Evolutionary conservation across 2,329 filamentous ascomycete genomes (phyloP).

Genomic region (Fusarium napiforme): DNA sequence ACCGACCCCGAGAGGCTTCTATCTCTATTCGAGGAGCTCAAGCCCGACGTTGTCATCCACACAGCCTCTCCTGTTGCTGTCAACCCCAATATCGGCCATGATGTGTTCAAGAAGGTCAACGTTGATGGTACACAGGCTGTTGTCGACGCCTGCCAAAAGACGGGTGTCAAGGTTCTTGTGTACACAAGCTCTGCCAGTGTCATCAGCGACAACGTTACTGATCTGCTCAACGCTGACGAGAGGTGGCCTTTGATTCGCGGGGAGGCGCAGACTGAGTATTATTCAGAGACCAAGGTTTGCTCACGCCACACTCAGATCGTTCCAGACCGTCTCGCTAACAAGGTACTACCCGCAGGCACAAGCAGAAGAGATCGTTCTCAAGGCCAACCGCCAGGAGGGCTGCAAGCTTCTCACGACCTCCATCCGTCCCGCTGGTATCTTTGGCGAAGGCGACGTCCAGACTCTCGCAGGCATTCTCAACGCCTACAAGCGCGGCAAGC

Average conservation of each 20-base stretch:
- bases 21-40: constrained; percentile 71
- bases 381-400: constrained; percentile 72
- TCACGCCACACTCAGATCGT: neutral
- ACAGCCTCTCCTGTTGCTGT: constrained; percentile 79
- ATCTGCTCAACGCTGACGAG: constrained; percentile 88
- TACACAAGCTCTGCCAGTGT: constrained; percentile 93
- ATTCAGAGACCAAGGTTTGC: constrained; percentile 86
- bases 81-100: constrained; percentile 65
- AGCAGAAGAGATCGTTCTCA: constrained; percentile 83
- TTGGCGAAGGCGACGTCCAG: constrained; percentile 88
- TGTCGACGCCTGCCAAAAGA: constrained; percentile 75
- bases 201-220: constrained; percentile 80
- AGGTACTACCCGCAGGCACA: constrained; percentile 63
- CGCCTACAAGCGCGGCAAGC: constrained; percentile 74
- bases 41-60: constrained; percentile 88
- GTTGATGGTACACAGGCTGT: constrained; percentile 85
- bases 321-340: neutral
- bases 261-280: constrained; percentile 79
- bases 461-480: constrained; percentile 78
- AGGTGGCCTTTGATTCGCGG: constrained; percentile 80
- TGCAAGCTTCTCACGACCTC: constrained; percentile 78
- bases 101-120: constrained; percentile 83
- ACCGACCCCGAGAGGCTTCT: constrained; percentile 72
- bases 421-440: constrained; percentile 88
- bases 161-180: constrained; percentile 82